Evolutionary conservation across 2,329 filamentous ascomycete genomes (phyloP), one percentile per base, ranked within the genome.

Genomic region (Ophiostoma sp.): DNA sequence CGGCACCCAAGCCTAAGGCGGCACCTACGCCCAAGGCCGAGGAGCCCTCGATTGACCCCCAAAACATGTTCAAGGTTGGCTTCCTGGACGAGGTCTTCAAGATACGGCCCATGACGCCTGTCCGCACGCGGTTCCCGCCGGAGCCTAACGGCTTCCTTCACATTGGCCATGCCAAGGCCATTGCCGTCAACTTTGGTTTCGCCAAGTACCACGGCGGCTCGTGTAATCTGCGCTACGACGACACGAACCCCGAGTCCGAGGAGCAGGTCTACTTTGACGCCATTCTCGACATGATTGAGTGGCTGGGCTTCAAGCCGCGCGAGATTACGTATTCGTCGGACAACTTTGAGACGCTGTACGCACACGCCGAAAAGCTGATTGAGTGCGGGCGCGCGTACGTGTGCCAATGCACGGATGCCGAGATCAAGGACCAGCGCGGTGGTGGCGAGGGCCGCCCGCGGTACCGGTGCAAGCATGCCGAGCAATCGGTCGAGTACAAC

Each of bases 131-230:
- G 77, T 95, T 95, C 79, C 93, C 93, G 1, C 93, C 93, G 25
- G 93, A 95, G 83, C 96, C 96, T 66, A 98, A 98, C 81, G 96
- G 95, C 72, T 98, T 92, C 81, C 88, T 98, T 11, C 95, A 98
- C 80, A 92, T 98, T 77, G 95, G 95, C 25, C 96, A 98, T 80
- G 93, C 92, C 76, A 98, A 98, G 84, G 95, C 96, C 28, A 98
- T 98, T 81, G 92, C 94, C 0, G 90, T 98, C 82, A 98, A 98
- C 83, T 98, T 98, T 83, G 95, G 95, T 7, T 98, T 98, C 81
- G 95, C 96, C 17, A 90, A 89, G 79, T 90, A 91, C 79, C 93
- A 97, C 80, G 92, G 92, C 48, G 95, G 95, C 69, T 22, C 15
- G 45, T 71, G 69, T 8, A 87, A 75, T 55, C 74, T 77, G 25